Conservation (phyloP, 1,139 yeast genomes). For the Pichia sp. region DNA sequence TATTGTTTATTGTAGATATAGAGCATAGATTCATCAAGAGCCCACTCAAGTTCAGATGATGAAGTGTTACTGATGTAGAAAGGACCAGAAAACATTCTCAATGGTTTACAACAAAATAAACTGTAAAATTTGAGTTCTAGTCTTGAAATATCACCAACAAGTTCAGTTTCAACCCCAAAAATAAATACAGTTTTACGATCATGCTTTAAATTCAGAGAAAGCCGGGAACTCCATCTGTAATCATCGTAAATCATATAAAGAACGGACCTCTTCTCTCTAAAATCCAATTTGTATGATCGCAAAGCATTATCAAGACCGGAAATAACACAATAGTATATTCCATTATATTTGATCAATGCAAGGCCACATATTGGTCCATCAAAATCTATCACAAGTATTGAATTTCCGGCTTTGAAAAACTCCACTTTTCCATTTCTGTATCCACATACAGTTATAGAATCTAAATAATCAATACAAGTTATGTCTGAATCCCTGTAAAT, state of each 20-base stretch:
- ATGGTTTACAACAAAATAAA: conserved; percentile 4
- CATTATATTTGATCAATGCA: not conserved
- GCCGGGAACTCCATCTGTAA: conserved; percentile 5
- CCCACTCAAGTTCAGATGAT: conserved; percentile 1
- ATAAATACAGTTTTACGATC: not conserved
- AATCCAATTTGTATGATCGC: conserved; percentile 5
- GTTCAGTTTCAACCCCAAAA: conserved; percentile 13
- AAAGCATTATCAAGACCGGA: conserved; percentile 8
- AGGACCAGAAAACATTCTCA: conserved; percentile 5
- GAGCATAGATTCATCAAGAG: not conserved
- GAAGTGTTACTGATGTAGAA: conserved; percentile 1
- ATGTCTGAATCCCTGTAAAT: conserved; percentile 1
- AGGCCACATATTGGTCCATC: conserved; percentile 9
- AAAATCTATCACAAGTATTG: not conserved
- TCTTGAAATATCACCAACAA: not conserved
- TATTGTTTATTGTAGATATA: not conserved
- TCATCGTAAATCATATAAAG: conserved; percentile 6
- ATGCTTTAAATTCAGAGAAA: conserved; percentile 7
- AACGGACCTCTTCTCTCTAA: not conserved
- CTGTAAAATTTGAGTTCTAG: conserved; percentile 11
- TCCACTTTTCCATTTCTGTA: conserved; percentile 9
- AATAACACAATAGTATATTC: conserved; percentile 4
- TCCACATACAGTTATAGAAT: not conserved
- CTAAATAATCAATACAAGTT: not conserved
- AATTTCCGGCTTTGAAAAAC: no score